Conservation (phyloP, 352 stramenopile species). For the Lagenidium giganteum region DNA sequence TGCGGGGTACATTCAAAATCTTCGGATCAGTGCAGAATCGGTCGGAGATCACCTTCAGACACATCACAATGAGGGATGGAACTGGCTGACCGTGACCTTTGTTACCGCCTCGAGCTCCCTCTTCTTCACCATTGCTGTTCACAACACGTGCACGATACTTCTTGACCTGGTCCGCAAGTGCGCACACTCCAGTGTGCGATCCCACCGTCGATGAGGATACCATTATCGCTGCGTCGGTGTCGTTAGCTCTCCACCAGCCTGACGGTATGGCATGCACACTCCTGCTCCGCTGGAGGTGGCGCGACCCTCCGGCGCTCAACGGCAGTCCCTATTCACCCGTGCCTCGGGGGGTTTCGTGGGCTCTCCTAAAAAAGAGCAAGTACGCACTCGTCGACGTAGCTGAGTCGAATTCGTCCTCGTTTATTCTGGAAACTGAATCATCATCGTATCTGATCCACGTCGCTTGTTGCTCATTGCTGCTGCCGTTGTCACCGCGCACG, state of each 20-base stretch:
- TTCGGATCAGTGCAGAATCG: slow-evolving; percentile 64
- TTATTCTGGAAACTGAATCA: slow-evolving; percentile 42
- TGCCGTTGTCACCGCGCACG: slow-evolving; percentile 8
- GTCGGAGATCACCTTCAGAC: slow-evolving; percentile 75
- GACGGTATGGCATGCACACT: no score
- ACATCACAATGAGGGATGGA: slow-evolving; percentile 64
- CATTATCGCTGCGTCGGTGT: no score
- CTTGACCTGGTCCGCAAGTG: slow-evolving; percentile 76
- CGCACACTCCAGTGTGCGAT: slow-evolving; percentile 54
- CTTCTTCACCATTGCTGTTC: slow-evolving; percentile 11
- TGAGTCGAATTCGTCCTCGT: slow-evolving; percentile 28
- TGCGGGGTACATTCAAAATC: slow-evolving; percentile 63
- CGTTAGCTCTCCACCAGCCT: no score
- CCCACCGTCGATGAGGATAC: slow-evolving; percentile 58
- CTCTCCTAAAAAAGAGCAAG: slow-evolving; percentile 48
- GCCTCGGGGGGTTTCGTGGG: not conserved
- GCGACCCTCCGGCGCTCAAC: no score
- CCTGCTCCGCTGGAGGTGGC: no score
- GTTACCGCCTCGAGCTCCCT: no score
- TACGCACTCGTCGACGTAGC: slow-evolving; percentile 67
- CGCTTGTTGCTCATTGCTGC: not conserved
- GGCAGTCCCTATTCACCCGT: slow-evolving; percentile 3
- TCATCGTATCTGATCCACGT: slow-evolving; percentile 78
- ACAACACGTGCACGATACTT: slow-evolving; percentile 73
- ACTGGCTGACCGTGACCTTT: slow-evolving; percentile 13